Evolutionary conservation across 2,329 filamentous ascomycete species (phyloP).

Genomic region (Paramyrothecium sp.): DNA sequence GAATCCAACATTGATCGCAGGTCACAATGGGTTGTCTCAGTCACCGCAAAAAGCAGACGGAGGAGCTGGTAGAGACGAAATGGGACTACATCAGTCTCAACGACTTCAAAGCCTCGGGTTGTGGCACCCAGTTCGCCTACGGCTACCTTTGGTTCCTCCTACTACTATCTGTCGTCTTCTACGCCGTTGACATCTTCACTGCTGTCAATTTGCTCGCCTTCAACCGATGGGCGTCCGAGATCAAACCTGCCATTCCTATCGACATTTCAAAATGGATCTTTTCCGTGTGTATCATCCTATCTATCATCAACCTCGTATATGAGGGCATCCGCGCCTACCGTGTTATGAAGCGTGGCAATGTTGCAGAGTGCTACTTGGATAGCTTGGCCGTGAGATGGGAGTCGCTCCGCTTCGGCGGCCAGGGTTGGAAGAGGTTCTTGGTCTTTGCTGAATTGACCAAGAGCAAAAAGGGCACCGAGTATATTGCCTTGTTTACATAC

Average conservation of each 20-base stretch:
- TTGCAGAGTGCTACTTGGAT: conserved; percentile 90
- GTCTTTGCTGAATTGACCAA: conserved; percentile 90
- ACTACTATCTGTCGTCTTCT: conserved; percentile 77
- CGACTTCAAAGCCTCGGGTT: conserved; percentile 84
- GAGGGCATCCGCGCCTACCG: conserved; percentile 78
- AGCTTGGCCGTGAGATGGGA: conserved; percentile 82
- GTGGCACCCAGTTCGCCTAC: conserved; percentile 77
- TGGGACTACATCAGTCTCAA: conserved; percentile 82
- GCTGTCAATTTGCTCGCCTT: conserved; percentile 88
- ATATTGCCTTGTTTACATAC: conserved; percentile 87
- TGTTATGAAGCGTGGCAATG: conserved; percentile 80
- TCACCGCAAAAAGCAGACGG: conserved; percentile 57
- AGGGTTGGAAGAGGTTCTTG: conserved; percentile 87
- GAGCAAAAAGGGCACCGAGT: conserved; percentile 86
- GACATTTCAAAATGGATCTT: conserved; percentile 92
- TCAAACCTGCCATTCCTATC: conserved; percentile 75
- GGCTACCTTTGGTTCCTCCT: conserved; percentile 80
- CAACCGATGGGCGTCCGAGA: conserved; percentile 82
- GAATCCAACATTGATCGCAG: conserved; percentile 1
- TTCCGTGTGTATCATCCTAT: conserved; percentile 85
- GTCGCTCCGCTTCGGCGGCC: conserved; percentile 73
- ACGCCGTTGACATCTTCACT: conserved; percentile 88
- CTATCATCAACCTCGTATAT: conserved; percentile 76
- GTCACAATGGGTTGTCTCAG: conserved; percentile 65
- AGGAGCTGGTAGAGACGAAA: conserved; percentile 79